phyloP scores from a whole-genome alignment of 192 early-diverging fungal species.

The Spizellomyces sp. region DNA sequence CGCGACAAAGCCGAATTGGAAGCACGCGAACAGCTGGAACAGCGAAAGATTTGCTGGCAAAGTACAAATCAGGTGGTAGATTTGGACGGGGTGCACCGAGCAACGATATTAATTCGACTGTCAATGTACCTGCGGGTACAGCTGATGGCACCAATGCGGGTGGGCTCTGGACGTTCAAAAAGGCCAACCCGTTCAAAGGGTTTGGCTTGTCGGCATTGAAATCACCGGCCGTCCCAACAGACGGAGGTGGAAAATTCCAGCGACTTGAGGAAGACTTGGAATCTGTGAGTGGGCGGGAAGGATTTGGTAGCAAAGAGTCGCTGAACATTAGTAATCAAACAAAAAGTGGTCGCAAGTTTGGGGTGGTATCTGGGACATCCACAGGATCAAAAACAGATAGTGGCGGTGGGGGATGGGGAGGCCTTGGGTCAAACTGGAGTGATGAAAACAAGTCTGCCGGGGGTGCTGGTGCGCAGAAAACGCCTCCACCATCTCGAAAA shows the following conservation, averaged over 20 bases:
- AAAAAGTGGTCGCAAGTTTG: too few species aligned
- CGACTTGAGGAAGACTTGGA: slow-evolving; percentile 17
- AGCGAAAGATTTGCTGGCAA: slow-evolving; percentile 37
- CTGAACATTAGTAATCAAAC: too few species aligned
- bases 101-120: not conserved
- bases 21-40: slow-evolving; percentile 15
- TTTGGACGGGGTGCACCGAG: not conserved
- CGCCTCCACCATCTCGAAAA: too few species aligned
- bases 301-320: too few species aligned
- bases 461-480: too few species aligned
- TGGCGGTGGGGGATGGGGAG: too few species aligned
- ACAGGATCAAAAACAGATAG: too few species aligned
- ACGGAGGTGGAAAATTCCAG: slow-evolving; percentile 16
- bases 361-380: too few species aligned
- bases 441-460: too few species aligned
- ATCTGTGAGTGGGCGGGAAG: not conserved
- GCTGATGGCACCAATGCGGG: not conserved
- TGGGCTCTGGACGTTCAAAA: not conserved
- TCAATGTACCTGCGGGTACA: not conserved
- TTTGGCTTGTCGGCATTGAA: not conserved
- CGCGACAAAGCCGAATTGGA: slow-evolving; percentile 3
- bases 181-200: slow-evolving; percentile 17
- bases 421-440: too few species aligned
- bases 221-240: not conserved
- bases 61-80: slow-evolving; percentile 26